A percentile compares a stretch with the other conserved stretches of the same genome.
Evolutionary conservation across 768 basidiomycete species (phyloP).

Genomic region (Leccinum boreale): DNA sequence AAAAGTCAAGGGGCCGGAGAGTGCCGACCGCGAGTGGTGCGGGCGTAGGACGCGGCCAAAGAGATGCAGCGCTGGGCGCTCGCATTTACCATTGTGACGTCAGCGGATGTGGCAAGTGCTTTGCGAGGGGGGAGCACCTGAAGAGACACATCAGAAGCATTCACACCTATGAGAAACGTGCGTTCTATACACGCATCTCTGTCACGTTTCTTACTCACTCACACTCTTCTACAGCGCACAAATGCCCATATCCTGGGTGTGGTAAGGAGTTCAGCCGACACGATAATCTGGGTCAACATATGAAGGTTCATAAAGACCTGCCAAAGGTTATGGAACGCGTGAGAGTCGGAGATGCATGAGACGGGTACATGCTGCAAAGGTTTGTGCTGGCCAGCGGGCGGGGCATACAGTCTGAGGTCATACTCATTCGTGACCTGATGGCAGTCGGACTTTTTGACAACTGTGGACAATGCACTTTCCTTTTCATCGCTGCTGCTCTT

Average conservation of each 20-base stretch:
- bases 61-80: slow-evolving; percentile 37
- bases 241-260: slow-evolving; percentile 76
- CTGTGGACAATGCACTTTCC: slow-evolving; percentile 24
- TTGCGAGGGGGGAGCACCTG: slow-evolving; percentile 84
- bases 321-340: slow-evolving; percentile 27
- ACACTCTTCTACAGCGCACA: slow-evolving; percentile 53
- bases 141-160: slow-evolving; percentile 87
- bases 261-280: slow-evolving; percentile 83
- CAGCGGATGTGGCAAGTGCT: slow-evolving; percentile 82
- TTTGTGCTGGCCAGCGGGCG: slow-evolving; percentile 10
- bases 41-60: slow-evolving; percentile 26
- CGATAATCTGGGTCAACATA: slow-evolving; percentile 87
- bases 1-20: slow-evolving; percentile 65
- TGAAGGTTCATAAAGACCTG: slow-evolving; percentile 66
- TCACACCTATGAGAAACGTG: slow-evolving; percentile 91
- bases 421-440: slow-evolving; percentile 18
- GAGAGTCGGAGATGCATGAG: slow-evolving; percentile 22
- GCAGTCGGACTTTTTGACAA: slow-evolving; percentile 27
- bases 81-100: slow-evolving; percentile 75
- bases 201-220: slow-evolving; percentile 10
- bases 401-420: slow-evolving; percentile 20
- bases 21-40: slow-evolving; percentile 52
- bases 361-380: slow-evolving; percentile 9
- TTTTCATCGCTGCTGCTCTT: slow-evolving; percentile 14
- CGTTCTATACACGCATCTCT: slow-evolving; percentile 26